Conservation (phyloP, 352 stramenopile genomes). For the Pythium oligandrum region DNA sequence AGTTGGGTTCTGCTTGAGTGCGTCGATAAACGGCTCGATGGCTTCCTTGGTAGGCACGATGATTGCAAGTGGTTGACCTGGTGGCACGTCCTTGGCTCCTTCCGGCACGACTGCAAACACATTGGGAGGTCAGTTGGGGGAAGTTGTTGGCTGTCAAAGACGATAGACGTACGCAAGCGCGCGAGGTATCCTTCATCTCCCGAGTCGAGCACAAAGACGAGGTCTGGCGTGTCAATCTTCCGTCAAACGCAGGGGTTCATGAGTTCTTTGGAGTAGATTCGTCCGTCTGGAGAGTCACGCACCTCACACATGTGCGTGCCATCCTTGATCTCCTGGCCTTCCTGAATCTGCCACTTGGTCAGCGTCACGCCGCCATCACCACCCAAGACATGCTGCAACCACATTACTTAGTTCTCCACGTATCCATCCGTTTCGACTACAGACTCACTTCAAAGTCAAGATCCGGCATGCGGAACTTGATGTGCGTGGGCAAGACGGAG, state of each 20-base stretch:
- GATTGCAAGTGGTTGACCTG: conserved; percentile 67
- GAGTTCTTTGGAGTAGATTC: no score
- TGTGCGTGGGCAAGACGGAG: conserved; percentile 49
- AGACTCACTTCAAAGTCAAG: conserved; percentile 67
- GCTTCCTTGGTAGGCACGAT: conserved; percentile 67
- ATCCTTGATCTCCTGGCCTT: conserved; percentile 59
- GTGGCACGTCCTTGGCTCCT: conserved; percentile 42
- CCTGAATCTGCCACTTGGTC: conserved; percentile 69
- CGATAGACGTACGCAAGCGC: conserved; percentile 46
- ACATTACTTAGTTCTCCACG: neutral
- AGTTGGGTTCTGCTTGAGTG: conserved; percentile 45
- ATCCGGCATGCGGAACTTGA: conserved; percentile 87
- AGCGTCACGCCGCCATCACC: conserved; percentile 50
- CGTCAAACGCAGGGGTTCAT: neutral
- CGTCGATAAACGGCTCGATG: conserved; percentile 55
- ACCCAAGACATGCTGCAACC: conserved; percentile 48
- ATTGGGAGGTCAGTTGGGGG: neutral
- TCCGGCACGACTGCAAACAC: conserved; percentile 50
- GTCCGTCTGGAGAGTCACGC: neutral
- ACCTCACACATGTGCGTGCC: conserved; percentile 78
- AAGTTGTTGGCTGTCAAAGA: neutral
- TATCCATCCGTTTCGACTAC: neutral
- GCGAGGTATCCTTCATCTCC: conserved; percentile 79
- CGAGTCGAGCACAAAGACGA: conserved; percentile 73
- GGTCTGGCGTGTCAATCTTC: conserved; percentile 81